These are phyloP conservation scores for Mesembryanthemum crystallinum DNA, from an alignment of 148 eudicot species.

Conservation along the genomic window DNA sequence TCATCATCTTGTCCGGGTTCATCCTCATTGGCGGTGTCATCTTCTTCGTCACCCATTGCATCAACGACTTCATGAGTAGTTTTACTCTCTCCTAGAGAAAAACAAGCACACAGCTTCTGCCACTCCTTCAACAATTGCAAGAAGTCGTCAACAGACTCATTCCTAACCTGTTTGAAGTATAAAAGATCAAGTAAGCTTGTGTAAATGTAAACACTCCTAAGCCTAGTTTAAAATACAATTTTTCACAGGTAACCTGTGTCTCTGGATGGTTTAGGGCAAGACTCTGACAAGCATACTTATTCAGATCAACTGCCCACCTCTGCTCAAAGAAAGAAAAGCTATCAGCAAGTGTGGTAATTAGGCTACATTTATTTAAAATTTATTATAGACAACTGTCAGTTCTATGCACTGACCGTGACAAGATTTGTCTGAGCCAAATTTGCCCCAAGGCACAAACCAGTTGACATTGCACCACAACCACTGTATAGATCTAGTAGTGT, in stretches of 20 bases:
- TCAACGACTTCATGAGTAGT: constrained; percentile 21
- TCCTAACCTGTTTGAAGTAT: constrained; percentile 48
- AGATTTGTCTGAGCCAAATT: constrained; percentile 50
- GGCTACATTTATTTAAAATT: not conserved
- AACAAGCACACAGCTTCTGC: constrained; percentile 49
- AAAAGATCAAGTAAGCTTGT: not conserved
- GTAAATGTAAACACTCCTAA: not conserved
- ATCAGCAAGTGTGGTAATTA: not conserved
- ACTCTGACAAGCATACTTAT: constrained; percentile 64
- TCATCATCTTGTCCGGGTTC: constrained; percentile 28
- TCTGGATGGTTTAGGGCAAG: constrained; percentile 73
- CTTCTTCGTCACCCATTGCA: constrained; percentile 23
- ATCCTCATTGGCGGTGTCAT: constrained; percentile 28
- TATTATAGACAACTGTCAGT: not conserved
- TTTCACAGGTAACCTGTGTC: constrained; percentile 43
- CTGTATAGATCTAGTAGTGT: constrained; percentile 52
- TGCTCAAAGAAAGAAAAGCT: constrained; percentile 20
- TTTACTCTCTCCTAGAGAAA: constrained; percentile 27
- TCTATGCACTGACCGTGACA: constrained; percentile 50
- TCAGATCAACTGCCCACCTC: constrained; percentile 89
- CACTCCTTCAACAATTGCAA: constrained; percentile 59
- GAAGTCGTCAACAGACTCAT: constrained; percentile 72
- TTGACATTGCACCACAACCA: constrained; percentile 88
- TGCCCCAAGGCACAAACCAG: constrained; percentile 75
- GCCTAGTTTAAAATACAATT: not conserved